Percentiles rank a stretch among this genome's conserved stretches.
Evolutionary conservation across 2,329 filamentous ascomycete species (phyloP).

Genomic region (Calonectria pseudoturangicola): DNA sequence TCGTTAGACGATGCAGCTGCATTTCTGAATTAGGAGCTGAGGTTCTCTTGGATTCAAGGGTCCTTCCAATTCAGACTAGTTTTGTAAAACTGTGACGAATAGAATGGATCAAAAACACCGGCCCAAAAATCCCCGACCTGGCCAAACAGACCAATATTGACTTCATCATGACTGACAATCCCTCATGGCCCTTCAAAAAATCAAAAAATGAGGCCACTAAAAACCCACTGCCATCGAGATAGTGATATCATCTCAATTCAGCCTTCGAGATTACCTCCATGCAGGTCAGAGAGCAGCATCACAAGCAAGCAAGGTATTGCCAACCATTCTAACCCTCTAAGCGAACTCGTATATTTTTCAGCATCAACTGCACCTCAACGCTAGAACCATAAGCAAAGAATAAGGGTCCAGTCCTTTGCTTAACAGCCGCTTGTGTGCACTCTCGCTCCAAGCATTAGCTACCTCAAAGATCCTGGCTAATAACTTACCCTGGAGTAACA

Average conservation of each 20-base stretch:
- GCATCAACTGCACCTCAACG: neutral
- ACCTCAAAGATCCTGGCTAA: neutral
- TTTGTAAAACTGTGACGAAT: neutral
- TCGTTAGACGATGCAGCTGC: neutral
- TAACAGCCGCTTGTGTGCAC: neutral
- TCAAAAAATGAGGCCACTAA: neutral
- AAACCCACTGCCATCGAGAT: too few species aligned
- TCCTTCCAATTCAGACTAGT: neutral
- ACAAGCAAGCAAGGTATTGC: neutral
- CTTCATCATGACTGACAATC: neutral
- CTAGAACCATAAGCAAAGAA: neutral
- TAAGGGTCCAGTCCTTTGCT: neutral
- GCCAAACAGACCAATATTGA: neutral
- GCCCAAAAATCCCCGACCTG: neutral
- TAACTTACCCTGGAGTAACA: slow-evolving; percentile 3
- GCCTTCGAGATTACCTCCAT: neutral
- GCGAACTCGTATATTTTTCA: neutral
- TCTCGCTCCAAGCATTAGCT: too few species aligned
- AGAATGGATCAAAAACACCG: neutral
- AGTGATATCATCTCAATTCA: neutral
- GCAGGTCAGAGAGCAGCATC: neutral
- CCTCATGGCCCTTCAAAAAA: too few species aligned
- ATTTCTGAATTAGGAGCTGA: neutral
- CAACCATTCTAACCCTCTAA: neutral
- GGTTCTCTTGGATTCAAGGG: neutral